Percentiles rank a stretch among this genome's conserved stretches.
phyloP scores from a whole-genome alignment of 1,284 basidiomycete genomes.

The Ustilago tritici region DNA sequence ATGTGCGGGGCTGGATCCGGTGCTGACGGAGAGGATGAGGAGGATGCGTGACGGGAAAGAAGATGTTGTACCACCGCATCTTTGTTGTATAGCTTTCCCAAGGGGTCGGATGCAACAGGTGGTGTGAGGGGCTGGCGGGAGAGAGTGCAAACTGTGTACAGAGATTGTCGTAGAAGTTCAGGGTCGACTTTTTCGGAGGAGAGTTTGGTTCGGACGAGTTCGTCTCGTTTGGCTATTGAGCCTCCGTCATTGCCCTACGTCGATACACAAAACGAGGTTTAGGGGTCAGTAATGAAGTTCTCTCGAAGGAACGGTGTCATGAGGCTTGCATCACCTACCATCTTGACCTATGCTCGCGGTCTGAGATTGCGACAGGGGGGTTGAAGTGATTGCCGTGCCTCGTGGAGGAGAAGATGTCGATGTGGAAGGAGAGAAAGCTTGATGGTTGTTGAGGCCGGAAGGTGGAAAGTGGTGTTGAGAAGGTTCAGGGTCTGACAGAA shows the following conservation, averaged over 20 bases:
- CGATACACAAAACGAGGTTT: not conserved
- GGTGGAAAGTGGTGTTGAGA: not conserved
- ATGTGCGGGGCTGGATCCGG: constrained; percentile 49
- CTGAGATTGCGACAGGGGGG: not conserved
- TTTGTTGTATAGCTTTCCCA: constrained; percentile 68
- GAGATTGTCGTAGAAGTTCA: constrained; percentile 51
- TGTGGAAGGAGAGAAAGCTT: not conserved
- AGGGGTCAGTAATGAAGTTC: not conserved
- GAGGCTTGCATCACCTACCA: constrained; percentile 5
- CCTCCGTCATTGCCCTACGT: constrained; percentile 67
- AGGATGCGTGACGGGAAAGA: constrained; percentile 34
- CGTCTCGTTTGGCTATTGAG: constrained; percentile 63
- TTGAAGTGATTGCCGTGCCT: not conserved
- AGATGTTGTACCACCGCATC: constrained; percentile 63
- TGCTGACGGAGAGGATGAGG: not conserved
- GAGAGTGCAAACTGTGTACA: constrained; percentile 62
- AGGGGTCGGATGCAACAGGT: constrained; percentile 61
- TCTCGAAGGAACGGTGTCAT: not conserved
- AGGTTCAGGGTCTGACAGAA: not conserved
- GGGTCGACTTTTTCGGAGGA: constrained; percentile 44
- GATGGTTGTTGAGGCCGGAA: too few species aligned
- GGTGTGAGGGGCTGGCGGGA: constrained; percentile 49
- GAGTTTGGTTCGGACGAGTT: constrained; percentile 62
- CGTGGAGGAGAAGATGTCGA: not conserved
- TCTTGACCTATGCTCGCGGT: not conserved